Percentiles rank a stretch among this genome's conserved stretches.
These are phyloP conservation scores for Lizanozyma gosingica DNA, from an alignment of 1,139 yeast genomes.

Conservation along the genomic window DNA sequence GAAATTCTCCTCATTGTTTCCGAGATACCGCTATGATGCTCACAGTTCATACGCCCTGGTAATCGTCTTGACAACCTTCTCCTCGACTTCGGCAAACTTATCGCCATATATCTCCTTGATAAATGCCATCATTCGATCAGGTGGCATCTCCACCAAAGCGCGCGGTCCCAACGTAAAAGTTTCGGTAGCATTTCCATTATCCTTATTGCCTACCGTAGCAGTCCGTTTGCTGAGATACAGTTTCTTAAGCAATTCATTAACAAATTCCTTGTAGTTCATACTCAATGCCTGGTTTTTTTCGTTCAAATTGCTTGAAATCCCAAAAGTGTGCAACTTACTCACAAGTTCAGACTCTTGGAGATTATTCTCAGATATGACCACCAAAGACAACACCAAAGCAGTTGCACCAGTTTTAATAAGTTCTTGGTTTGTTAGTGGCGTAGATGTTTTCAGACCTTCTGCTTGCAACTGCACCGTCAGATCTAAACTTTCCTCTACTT, in stretches of 20 bases:
- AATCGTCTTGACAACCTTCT: constrained; percentile 19
- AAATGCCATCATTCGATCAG: constrained; percentile 19
- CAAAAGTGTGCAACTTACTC: constrained; percentile 17
- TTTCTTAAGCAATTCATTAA: constrained; percentile 22
- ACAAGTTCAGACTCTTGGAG: constrained; percentile 20
- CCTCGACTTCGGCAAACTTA: constrained; percentile 14
- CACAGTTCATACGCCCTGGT: constrained; percentile 17
- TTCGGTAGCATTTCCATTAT: constrained; percentile 5
- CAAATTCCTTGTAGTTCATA: constrained; percentile 15
- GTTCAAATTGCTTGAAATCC: constrained; percentile 18
- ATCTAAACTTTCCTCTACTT: constrained; percentile 8
- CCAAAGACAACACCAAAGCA: constrained; percentile 17
- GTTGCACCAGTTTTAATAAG: constrained; percentile 23
- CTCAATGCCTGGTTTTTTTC: constrained; percentile 17
- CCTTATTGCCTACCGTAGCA: constrained; percentile 3
- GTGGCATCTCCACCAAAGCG: constrained; percentile 26
- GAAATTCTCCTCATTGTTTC: constrained; percentile 1
- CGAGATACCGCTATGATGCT: constrained; percentile 2
- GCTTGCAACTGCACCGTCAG: constrained; percentile 13
- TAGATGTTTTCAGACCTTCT: constrained; percentile 7
- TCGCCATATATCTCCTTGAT: constrained; percentile 21
- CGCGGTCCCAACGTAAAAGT: constrained; percentile 26
- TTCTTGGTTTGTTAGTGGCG: constrained; percentile 17
- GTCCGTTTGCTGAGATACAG: constrained; percentile 23
- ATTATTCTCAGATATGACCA: constrained; percentile 28